Conservation (phyloP, 1,139 yeast species). For the Yamadazyma conglobata region DNA sequence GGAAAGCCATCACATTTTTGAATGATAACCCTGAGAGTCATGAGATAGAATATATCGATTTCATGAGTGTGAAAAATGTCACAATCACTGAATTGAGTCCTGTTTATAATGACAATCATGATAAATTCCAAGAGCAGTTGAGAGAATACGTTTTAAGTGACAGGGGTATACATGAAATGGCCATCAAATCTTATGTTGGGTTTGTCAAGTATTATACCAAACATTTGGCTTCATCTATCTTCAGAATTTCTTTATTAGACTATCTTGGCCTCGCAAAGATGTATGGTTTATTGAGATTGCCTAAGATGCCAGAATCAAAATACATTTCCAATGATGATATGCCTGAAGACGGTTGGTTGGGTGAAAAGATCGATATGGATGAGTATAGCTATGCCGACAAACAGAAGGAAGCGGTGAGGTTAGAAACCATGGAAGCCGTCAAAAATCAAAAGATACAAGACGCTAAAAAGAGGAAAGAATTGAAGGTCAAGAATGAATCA, state of each 20-base stretch:
- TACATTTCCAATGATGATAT: slow-evolving; percentile 44
- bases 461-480: slow-evolving; percentile 47
- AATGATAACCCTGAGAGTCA: slow-evolving; percentile 57
- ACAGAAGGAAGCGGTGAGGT: slow-evolving; percentile 60
- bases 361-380: slow-evolving; percentile 60
- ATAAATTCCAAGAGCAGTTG: slow-evolving; percentile 27
- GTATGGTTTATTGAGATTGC: slow-evolving; percentile 80
- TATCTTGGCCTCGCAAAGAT: slow-evolving; percentile 68
- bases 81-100: slow-evolving; percentile 39
- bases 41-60: slow-evolving; percentile 80
- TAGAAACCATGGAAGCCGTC: slow-evolving; percentile 52
- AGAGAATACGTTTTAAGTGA: slow-evolving; percentile 66
- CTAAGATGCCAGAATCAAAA: slow-evolving; percentile 89
- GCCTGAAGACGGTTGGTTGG: slow-evolving; percentile 74
- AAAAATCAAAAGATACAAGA: slow-evolving; percentile 42
- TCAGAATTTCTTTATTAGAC: slow-evolving; percentile 69
- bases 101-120: slow-evolving; percentile 23
- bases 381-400: slow-evolving; percentile 60
- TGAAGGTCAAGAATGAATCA: slow-evolving; percentile 56
- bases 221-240: slow-evolving; percentile 89
- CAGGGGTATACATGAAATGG: slow-evolving; percentile 76
- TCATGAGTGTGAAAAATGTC: slow-evolving; percentile 73
- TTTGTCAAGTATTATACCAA: slow-evolving; percentile 81
- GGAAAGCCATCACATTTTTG: slow-evolving; percentile 72
- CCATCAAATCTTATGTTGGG: slow-evolving; percentile 77